These are phyloP conservation scores for Mycosphaerelloides madeirae DNA, from an alignment of 2,329 filamentous ascomycete species.

Conservation along the genomic window DNA sequence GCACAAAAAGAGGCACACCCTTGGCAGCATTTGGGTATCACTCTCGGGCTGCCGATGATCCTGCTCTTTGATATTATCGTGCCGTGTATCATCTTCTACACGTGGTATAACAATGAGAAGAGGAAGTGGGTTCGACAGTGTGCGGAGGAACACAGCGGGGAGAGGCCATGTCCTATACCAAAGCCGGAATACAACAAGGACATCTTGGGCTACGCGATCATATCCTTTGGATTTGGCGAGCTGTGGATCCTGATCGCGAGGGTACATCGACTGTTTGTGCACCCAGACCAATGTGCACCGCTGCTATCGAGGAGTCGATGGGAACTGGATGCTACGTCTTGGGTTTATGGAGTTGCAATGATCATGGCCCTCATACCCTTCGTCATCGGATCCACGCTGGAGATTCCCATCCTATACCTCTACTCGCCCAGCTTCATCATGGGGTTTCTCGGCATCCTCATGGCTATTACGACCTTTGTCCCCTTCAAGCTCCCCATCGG, in stretches of 20 bases:
- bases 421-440: conserved; percentile 31
- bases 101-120: conserved; percentile 24
- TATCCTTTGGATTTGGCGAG: conserved; percentile 30
- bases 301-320: conserved; percentile 26
- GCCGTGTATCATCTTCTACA: conserved; percentile 31
- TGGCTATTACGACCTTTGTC: conserved; percentile 27
- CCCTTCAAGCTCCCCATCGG: conserved; percentile 30
- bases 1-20: conserved; percentile 26
- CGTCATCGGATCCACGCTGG: conserved; percentile 22
- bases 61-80: conserved; percentile 30
- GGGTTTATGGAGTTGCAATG: conserved; percentile 30
- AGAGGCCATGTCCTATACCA: conserved; percentile 18
- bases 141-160: conserved; percentile 11
- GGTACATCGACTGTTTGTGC: conserved; percentile 24
- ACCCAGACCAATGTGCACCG: conserved; percentile 28
- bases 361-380: conserved; percentile 26
- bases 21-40: conserved; percentile 28
- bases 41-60: conserved; percentile 29
- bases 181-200: conserved; percentile 24
- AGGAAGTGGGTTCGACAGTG: conserved; percentile 18
- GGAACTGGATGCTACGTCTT: conserved; percentile 32
- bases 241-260: conserved; percentile 30
- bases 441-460: conserved; percentile 27
- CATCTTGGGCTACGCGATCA: conserved; percentile 29
- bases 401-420: conserved; percentile 28